Evolutionary conservation across 306 rosid species (phyloP).

Genomic region (Trifolium subterraneum): DNA sequence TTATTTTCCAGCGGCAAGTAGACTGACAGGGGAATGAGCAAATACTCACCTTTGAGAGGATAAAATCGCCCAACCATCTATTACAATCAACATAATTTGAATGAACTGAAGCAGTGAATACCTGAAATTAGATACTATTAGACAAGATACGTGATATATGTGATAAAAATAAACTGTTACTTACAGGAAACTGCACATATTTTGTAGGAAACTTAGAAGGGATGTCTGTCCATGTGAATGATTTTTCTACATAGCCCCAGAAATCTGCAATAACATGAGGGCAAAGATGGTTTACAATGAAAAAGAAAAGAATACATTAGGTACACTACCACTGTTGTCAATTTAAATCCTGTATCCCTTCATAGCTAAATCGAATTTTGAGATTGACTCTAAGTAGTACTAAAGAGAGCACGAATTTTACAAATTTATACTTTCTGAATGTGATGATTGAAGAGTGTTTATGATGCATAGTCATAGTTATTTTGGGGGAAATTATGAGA

Average conservation of each 20-base stretch:
- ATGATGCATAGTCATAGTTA: background rate
- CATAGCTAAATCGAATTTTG: background rate
- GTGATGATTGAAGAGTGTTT: constrained; percentile 5
- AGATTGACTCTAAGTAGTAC: constrained; percentile 6
- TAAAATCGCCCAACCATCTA: constrained; percentile 97
- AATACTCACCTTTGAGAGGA: constrained; percentile 87
- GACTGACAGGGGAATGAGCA: constrained; percentile 31
- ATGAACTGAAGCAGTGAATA: constrained; percentile 80
- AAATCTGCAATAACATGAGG: constrained; percentile 70
- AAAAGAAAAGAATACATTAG: constrained; percentile 13
- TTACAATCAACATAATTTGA: constrained; percentile 94
- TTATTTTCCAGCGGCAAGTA: background rate
- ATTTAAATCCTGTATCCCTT: constrained; percentile 9
- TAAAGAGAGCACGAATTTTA: background rate
- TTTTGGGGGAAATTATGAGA: background rate
- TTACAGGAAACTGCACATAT: constrained; percentile 94
- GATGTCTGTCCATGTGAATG: constrained; percentile 94
- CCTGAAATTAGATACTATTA: constrained; percentile 59
- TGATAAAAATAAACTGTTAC: constrained; percentile 44
- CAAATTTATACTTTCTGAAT: constrained; percentile 9
- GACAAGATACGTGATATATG: constrained; percentile 24
- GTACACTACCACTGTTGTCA: constrained; percentile 5
- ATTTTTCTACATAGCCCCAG: constrained; percentile 90
- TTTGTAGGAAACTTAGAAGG: constrained; percentile 97
- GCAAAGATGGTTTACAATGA: constrained; percentile 15